Evolutionary conservation across 164 flowering plant genomes (phyloP).

Genomic region (Vitis vinifera): ASM3070453v1 NC_081820.1:19101001-19101500

Average conservation of each 20-base stretch:
- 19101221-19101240: constrained; percentile 38
- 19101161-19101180: constrained; percentile 59
- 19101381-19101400: too few species aligned
- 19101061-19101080: not conserved
- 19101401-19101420: too few species aligned
- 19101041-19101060: not conserved
- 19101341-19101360: too few species aligned
- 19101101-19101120: constrained; percentile 78
- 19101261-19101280: constrained; percentile 45
- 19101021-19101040: not conserved
- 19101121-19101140: constrained; percentile 67
- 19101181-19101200: constrained; percentile 66
- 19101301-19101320: too few species aligned
- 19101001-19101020: not conserved
- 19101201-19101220: constrained; percentile 47
- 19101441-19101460: too few species aligned
- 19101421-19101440: too few species aligned
- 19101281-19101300: not conserved
- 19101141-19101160: constrained; percentile 71
- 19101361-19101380: too few species aligned
- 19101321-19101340: too few species aligned
- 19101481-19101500: too few species aligned
- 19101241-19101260: constrained; percentile 56
- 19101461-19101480: too few species aligned
- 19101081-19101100: not conserved